Conservation (phyloP, 345 rosid species). For the Eucalyptus grandis region DNA sequence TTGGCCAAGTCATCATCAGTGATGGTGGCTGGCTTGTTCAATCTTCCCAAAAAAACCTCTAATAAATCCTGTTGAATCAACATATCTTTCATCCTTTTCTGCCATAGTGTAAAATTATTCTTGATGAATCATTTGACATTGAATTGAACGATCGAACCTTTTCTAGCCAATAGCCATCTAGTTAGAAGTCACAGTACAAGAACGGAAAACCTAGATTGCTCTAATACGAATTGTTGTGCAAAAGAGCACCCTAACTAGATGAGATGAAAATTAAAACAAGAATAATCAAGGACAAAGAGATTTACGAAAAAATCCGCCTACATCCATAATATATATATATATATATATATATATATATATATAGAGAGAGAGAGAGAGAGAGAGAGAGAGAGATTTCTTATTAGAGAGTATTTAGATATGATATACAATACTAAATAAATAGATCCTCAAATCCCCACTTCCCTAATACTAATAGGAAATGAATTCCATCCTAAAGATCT, state of each 20-base stretch:
- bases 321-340: not conserved
- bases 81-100: accelerated
- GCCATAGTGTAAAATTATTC: not conserved
- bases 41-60: not conserved
- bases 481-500: not conserved
- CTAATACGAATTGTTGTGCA: not conserved
- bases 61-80: not conserved
- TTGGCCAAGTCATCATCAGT: accelerated
- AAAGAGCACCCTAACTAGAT: not conserved
- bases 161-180: not conserved
- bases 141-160: accelerated
- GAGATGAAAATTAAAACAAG: not conserved
- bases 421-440: not conserved
- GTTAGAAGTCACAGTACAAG: accelerated
- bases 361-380: not conserved
- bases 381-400: not conserved
- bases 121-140: not conserved
- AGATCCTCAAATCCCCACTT: not conserved
- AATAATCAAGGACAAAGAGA: not conserved
- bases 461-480: not conserved
- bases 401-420: not conserved
- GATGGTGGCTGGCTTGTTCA: not conserved
- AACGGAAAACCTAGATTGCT: not conserved
- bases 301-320: not conserved
- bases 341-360: too few species aligned